Conservation (phyloP, 495 filamentous ascomycete genomes). For the Xylona heveae region DNA sequence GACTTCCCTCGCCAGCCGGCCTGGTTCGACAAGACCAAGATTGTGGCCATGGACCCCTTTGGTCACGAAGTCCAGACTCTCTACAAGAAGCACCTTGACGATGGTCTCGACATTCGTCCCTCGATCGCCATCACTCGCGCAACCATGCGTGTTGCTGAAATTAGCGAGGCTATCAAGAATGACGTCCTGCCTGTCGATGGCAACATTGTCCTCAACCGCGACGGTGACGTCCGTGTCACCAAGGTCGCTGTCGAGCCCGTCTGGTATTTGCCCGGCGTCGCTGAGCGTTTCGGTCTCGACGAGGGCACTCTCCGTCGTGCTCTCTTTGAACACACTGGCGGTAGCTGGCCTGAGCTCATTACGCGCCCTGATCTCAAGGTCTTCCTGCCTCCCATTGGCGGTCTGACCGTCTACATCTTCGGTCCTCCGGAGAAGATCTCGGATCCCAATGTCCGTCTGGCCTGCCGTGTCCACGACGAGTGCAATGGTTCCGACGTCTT, state of each 20-base stretch:
- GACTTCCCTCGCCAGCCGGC: slow-evolving; percentile 72
- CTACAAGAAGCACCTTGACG: slow-evolving; percentile 40
- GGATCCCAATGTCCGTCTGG: slow-evolving; percentile 60
- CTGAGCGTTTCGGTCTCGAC: slow-evolving; percentile 72
- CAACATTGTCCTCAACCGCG: slow-evolving; percentile 62
- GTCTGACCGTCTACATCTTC: slow-evolving; percentile 90
- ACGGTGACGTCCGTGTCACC: slow-evolving; percentile 77
- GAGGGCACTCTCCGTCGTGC: slow-evolving; percentile 68
- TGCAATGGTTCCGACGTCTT: slow-evolving; percentile 95
- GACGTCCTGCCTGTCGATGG: slow-evolving; percentile 73
- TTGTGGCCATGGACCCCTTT: slow-evolving; percentile 91
- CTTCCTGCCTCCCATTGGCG: slow-evolving; percentile 88
- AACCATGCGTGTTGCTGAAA: slow-evolving; percentile 89
- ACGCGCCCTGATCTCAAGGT: slow-evolving; percentile 85
- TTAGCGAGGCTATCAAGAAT: slow-evolving; percentile 61
- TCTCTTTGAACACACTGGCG: slow-evolving; percentile 73
- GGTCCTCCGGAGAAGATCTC: slow-evolving; percentile 83
- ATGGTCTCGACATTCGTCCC: slow-evolving; percentile 68
- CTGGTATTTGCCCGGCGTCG: slow-evolving; percentile 21
- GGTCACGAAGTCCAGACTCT: slow-evolving; percentile 72
- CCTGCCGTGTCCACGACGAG: slow-evolving; percentile 86
- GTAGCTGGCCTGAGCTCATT: slow-evolving; percentile 31
- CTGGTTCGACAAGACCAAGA: slow-evolving; percentile 82
- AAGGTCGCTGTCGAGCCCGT: slow-evolving; percentile 90
- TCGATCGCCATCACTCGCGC: slow-evolving; percentile 89